Percentiles rank a stretch among this genome's conserved stretches.
Evolutionary conservation across 2,329 filamentous ascomycete genomes (phyloP).

Genomic region (Fusarium verrucosum): DNA sequence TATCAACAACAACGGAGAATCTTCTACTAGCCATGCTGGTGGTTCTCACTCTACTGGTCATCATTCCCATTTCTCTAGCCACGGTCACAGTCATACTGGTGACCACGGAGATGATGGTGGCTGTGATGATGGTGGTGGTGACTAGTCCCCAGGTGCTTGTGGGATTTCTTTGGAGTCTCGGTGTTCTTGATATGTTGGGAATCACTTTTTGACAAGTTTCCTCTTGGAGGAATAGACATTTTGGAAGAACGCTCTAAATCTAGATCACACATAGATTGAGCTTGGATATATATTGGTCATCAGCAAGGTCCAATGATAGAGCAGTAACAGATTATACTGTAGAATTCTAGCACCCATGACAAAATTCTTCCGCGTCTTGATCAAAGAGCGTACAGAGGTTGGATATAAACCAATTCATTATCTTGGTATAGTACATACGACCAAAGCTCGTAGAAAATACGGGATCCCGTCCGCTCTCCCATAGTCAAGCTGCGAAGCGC

Average conservation of each 20-base stretch:
- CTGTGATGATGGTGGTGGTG: not conserved
- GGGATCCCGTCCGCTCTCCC: not conserved
- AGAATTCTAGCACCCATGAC: not conserved
- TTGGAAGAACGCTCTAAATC: not conserved
- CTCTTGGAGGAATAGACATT: not conserved
- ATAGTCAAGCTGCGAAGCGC: too few species aligned
- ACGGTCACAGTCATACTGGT: not conserved
- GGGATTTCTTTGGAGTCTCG: not conserved
- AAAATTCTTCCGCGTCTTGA: too few species aligned
- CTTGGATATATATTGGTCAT: not conserved
- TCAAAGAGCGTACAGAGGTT: not conserved
- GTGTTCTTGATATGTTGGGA: too few species aligned
- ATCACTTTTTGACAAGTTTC: not conserved
- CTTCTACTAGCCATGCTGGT: too few species aligned
- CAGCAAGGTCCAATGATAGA: not conserved
- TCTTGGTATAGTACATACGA: rapidly evolving
- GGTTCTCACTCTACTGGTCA: not conserved
- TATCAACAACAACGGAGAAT: not conserved
- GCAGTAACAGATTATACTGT: not conserved
- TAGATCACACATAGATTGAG: not conserved
- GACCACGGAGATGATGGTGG: not conserved
- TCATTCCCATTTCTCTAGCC: not conserved
- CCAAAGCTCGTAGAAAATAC: not conserved
- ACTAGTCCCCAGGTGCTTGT: not conserved
- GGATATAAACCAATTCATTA: rapidly evolving